A percentile compares a stretch with the other conserved stretches of the same genome.
Conservation (phyloP, 768 basidiomycete species). For the Psilocybe subaeruginosa region DNA sequence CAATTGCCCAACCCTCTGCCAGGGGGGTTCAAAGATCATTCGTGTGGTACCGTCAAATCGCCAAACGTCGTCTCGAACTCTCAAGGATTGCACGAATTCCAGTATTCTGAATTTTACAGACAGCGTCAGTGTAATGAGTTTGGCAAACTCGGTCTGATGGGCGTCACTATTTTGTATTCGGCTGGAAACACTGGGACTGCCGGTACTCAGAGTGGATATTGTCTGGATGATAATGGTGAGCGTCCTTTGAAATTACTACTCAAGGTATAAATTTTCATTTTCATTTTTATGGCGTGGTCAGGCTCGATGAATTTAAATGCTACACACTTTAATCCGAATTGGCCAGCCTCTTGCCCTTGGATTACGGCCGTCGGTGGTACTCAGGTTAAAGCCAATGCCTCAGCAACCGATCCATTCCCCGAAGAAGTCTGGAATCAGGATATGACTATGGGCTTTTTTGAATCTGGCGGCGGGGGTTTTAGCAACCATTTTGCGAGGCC, state of each 20-base stretch:
- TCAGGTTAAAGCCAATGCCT: slow-evolving; percentile 38
- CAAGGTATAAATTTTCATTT: not conserved
- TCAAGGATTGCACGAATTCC: slow-evolving; percentile 32
- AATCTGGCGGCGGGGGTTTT: slow-evolving; percentile 53
- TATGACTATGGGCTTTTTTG: slow-evolving; percentile 42
- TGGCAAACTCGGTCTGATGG: slow-evolving; percentile 50
- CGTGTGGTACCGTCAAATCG: slow-evolving; percentile 36
- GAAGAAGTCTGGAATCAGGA: slow-evolving; percentile 48
- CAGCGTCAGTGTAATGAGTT: slow-evolving; percentile 38
- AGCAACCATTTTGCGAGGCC: slow-evolving; percentile 37
- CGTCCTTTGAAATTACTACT: not conserved
- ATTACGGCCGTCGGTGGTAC: slow-evolving; percentile 55
- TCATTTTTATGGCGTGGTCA: slow-evolving; percentile 4
- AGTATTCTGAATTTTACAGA: slow-evolving; percentile 30
- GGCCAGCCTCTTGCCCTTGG: slow-evolving; percentile 47
- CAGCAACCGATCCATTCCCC: slow-evolving; percentile 36
- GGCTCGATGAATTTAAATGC: slow-evolving; percentile 34
- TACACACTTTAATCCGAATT: slow-evolving; percentile 47
- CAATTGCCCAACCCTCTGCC: slow-evolving; percentile 19
- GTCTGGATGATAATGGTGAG: slow-evolving; percentile 35
- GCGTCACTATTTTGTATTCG: slow-evolving; percentile 57
- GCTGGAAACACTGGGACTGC: slow-evolving; percentile 61
- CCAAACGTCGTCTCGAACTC: slow-evolving; percentile 37
- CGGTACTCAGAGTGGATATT: slow-evolving; percentile 32
- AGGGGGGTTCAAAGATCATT: slow-evolving; percentile 31